phyloP scores from a whole-genome alignment of 805 yeast genomes.

The Barnettozyma salicaria region DNA sequence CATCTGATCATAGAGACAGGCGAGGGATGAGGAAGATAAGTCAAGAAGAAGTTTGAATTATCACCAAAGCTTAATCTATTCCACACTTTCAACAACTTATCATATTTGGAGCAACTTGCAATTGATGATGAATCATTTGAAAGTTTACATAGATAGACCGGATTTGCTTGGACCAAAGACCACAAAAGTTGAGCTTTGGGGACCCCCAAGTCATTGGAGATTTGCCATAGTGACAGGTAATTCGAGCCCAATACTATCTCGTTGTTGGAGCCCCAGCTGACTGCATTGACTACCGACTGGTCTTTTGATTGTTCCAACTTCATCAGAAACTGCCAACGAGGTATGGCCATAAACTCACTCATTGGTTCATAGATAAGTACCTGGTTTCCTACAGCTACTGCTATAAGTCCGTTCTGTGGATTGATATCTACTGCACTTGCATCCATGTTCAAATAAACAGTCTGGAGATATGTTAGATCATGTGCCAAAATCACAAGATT shows the following conservation, averaged over 20 bases:
- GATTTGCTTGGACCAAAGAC: slow-evolving; percentile 49
- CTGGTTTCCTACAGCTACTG: slow-evolving; percentile 42
- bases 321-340: slow-evolving; percentile 39
- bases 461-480: slow-evolving; percentile 56
- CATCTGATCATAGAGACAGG: slow-evolving; percentile 54
- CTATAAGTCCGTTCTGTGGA: slow-evolving; percentile 51
- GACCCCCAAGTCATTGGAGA: slow-evolving; percentile 39
- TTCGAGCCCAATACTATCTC: slow-evolving; percentile 62
- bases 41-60: slow-evolving; percentile 58
- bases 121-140: slow-evolving; percentile 66
- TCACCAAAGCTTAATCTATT: slow-evolving; percentile 62
- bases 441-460: slow-evolving; percentile 64
- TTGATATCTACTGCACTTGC: slow-evolving; percentile 64
- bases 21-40: slow-evolving; percentile 59
- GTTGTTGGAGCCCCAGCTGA: slow-evolving; percentile 48
- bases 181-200: slow-evolving; percentile 29
- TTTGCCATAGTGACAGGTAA: slow-evolving; percentile 48
- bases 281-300: slow-evolving; percentile 33
- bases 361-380: slow-evolving; percentile 52
- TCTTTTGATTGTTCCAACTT: slow-evolving; percentile 26
- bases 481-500: slow-evolving; percentile 64
- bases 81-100: slow-evolving; percentile 73
- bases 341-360: slow-evolving; percentile 37
- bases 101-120: slow-evolving; percentile 58
- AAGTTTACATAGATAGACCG: slow-evolving; percentile 50